A percentile compares a stretch with the other conserved stretches of the same genome.
These are phyloP conservation scores for Juglanconis juglandina DNA, from an alignment of 2,329 filamentous ascomycete species.

Conservation along the genomic window DNA sequence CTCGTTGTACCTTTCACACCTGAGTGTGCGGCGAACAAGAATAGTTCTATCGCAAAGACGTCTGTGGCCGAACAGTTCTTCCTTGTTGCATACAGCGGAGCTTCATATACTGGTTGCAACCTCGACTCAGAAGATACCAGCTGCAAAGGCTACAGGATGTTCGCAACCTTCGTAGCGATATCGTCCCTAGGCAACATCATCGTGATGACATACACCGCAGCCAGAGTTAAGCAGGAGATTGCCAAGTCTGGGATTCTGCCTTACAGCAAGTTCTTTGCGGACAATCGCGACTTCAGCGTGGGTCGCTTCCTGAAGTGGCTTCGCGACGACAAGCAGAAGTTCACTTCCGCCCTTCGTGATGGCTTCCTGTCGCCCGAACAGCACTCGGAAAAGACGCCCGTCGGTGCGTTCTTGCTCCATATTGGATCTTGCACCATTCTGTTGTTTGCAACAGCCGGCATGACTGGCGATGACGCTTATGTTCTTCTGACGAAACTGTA, in stretches of 20 bases:
- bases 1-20: background rate
- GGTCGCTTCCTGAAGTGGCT: conserved; percentile 32
- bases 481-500: conserved; percentile 29
- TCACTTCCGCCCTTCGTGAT: conserved; percentile 25
- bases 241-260: conserved; percentile 5
- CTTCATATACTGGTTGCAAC: conserved; percentile 29
- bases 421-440: conserved; percentile 32
- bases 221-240: conserved; percentile 13
- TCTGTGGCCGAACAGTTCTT: conserved; percentile 28
- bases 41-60: conserved; percentile 39
- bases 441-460: conserved; percentile 31
- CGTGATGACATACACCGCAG: conserved; percentile 33
- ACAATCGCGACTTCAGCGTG: conserved; percentile 32
- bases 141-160: conserved; percentile 31
- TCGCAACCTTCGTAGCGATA: conserved; percentile 50
- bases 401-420: conserved; percentile 34
- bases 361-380: conserved; percentile 32
- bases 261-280: conserved; percentile 38
- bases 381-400: conserved; percentile 34
- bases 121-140: conserved; percentile 23
- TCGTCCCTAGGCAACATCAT: conserved; percentile 55
- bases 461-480: conserved; percentile 27
- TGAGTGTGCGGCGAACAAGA: conserved; percentile 21
- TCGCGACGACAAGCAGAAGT: conserved; percentile 26
- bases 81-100: conserved; percentile 32